Percentiles rank a stretch among this genome's conserved stretches.
Conservation (phyloP, 139 green algal species). For the Chlorokybus atmophyticus region DNA sequence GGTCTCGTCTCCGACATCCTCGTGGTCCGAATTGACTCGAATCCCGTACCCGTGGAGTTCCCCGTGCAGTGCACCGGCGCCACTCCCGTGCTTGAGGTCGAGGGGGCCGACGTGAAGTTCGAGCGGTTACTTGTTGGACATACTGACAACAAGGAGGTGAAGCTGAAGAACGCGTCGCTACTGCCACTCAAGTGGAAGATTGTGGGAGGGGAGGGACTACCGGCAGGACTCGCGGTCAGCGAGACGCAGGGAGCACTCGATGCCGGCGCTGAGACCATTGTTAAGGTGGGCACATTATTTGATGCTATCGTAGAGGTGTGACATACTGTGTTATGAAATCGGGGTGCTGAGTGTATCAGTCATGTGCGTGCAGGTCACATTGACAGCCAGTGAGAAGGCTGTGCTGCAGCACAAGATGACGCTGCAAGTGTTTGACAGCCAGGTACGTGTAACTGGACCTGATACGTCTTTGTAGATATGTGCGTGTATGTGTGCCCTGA, state of each 20-base stretch:
- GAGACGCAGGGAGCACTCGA: constrained; percentile 35
- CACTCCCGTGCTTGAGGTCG: constrained; percentile 38
- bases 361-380: constrained; percentile 41
- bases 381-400: constrained; percentile 42
- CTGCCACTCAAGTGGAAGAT: constrained; percentile 60
- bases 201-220: constrained; percentile 33
- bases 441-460: no score
- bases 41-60: constrained; percentile 53
- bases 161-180: constrained; percentile 49
- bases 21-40: constrained; percentile 47
- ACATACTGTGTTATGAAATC: no score
- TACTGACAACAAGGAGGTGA: constrained; percentile 38
- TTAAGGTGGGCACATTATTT: no score
- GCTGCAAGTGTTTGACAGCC: no score
- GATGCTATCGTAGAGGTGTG: no score
- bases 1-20: constrained; percentile 35
- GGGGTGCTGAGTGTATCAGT: no score
- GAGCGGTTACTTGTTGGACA: constrained; percentile 49
- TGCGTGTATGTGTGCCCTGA: no score
- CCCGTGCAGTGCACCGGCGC: constrained; percentile 42
- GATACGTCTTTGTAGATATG: no score
- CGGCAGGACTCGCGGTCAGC: constrained; percentile 39
- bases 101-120: constrained; percentile 37
- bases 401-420: constrained; percentile 34
- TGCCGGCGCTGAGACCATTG: constrained; percentile 30